phyloP scores from a whole-genome alignment of 208 protist genomes.

The Crithidia sp. region DNA sequence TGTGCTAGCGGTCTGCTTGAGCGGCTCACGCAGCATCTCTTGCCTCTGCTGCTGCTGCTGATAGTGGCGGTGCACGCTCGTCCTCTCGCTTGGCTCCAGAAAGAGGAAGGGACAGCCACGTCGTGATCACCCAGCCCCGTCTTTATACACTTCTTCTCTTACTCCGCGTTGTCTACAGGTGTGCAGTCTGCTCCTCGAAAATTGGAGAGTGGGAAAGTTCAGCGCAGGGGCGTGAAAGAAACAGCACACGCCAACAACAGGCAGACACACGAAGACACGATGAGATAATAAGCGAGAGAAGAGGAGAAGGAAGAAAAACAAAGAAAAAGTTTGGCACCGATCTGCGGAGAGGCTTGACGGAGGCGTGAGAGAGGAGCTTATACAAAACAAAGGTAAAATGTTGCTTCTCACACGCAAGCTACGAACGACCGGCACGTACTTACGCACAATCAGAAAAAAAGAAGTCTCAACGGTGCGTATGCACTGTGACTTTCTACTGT shows the following conservation, averaged over 20 bases:
- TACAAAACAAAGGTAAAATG: too few relatives aligned
- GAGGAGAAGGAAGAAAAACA: neutral
- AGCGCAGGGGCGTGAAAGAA: neutral
- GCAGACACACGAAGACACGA: neutral
- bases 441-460: neutral
- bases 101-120: too few relatives aligned
- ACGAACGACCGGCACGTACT: too few relatives aligned
- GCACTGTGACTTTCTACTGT: too few relatives aligned
- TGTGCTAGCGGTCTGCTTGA: neutral
- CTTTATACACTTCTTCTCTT: neutral
- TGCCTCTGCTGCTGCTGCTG: neutral
- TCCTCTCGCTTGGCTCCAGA: too few relatives aligned
- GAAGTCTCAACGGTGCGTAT: neutral
- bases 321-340: neutral
- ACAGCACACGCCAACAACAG: neutral
- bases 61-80: too few relatives aligned
- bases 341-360: too few relatives aligned
- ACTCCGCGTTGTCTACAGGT: too few relatives aligned
- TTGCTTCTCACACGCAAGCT: too few relatives aligned
- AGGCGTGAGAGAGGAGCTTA: too few relatives aligned
- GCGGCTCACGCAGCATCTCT: conserved; percentile 20
- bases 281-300: neutral
- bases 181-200: too few relatives aligned
- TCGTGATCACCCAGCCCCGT: neutral
- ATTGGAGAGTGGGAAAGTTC: too few relatives aligned